Conservation (phyloP, 257 asterid species). For the Solanum infundibuliforme region DNA sequence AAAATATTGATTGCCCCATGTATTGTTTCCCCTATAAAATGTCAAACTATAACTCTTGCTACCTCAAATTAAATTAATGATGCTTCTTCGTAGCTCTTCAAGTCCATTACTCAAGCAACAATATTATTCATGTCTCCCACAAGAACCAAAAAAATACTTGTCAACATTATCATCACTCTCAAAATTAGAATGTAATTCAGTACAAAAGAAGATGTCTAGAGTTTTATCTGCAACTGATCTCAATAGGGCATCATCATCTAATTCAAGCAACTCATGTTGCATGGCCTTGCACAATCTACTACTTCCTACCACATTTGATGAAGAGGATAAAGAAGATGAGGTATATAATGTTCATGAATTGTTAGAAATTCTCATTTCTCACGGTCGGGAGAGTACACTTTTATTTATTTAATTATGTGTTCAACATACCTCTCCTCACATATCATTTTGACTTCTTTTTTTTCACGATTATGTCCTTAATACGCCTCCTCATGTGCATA, state of each 20-base stretch:
- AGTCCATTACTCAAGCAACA: constrained; percentile 14
- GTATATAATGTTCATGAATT: background rate
- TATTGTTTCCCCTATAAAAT: background rate
- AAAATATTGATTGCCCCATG: background rate
- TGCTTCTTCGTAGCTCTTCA: constrained; percentile 40
- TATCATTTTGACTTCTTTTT: background rate
- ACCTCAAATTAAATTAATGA: background rate
- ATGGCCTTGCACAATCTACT: constrained; percentile 16
- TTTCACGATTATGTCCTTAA: background rate
- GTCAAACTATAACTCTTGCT: background rate
- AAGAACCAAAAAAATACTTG: constrained; percentile 7
- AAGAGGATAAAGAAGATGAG: background rate
- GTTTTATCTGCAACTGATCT: constrained; percentile 1
- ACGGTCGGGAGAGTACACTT: background rate
- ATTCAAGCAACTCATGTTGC: background rate
- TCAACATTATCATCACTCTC: background rate
- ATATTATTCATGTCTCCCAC: background rate
- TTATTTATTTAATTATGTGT: background rate
- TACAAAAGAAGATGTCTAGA: constrained; percentile 2
- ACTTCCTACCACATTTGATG: background rate
- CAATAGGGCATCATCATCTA: background rate
- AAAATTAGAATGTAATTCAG: background rate
- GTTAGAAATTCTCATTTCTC: background rate
- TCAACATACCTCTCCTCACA: fast-evolving
- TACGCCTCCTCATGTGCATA: background rate